Evolutionary conservation across 805 yeast genomes (phyloP).

Genomic region (Suhomyces sp.): DNA sequence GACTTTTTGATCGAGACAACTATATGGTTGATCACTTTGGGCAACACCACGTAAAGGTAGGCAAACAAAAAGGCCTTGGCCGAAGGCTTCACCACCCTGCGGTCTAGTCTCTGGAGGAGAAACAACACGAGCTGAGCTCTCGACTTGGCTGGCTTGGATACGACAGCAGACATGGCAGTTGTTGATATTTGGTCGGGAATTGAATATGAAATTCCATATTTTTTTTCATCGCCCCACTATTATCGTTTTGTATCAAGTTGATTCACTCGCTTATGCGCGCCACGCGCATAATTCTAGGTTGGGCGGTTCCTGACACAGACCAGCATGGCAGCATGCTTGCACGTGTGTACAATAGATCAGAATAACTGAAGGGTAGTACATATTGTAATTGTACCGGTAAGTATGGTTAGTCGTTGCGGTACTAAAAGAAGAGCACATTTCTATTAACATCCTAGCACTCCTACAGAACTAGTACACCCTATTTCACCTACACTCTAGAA

Average conservation of each 20-base stretch:
- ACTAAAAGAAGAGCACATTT: no score
- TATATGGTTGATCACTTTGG: conserved; percentile 21
- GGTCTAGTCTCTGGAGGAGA: neutral
- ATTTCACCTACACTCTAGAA: no score
- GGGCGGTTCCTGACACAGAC: neutral
- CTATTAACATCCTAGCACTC: no score
- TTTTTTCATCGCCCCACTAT: neutral
- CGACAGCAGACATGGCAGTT: neutral
- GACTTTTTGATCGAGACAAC: conserved; percentile 13
- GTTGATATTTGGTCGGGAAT: neutral
- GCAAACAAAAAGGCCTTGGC: conserved; percentile 32
- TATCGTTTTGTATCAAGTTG: neutral
- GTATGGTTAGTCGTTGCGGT: no score
- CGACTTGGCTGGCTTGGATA: neutral
- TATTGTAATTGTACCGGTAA: no score
- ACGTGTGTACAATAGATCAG: no score
- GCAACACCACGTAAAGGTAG: conserved; percentile 33
- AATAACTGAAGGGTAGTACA: no score
- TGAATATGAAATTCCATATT: neutral
- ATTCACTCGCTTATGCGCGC: neutral
- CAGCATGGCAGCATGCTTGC: no score
- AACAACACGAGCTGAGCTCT: neutral
- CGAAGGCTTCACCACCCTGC: conserved; percentile 11
- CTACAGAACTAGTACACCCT: no score
- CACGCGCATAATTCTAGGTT: neutral